These are phyloP conservation scores for Globisporangium recalcitrans DNA, from an alignment of 352 stramenopile species.

Conservation along the genomic window DNA sequence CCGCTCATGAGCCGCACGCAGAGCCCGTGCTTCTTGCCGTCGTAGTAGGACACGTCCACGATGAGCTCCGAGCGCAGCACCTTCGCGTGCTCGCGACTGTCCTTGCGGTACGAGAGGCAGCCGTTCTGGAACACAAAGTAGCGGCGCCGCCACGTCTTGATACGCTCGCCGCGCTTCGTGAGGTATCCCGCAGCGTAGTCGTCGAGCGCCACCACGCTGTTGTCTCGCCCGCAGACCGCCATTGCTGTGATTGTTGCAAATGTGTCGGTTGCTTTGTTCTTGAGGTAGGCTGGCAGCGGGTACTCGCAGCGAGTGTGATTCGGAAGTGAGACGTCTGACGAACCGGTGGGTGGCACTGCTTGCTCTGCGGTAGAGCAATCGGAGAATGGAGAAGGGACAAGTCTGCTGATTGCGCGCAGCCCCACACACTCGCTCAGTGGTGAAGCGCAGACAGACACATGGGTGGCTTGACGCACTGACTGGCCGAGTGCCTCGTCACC, in stretches of 20 bases:
- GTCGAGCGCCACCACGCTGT: constrained; percentile 45
- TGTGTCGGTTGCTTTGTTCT: not conserved
- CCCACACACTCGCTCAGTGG: not conserved
- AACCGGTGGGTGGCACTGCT: not conserved
- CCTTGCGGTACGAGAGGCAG: constrained; percentile 55
- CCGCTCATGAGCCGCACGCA: constrained; percentile 44
- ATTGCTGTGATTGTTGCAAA: not conserved
- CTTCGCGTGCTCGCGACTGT: constrained; percentile 43
- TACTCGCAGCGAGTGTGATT: constrained; percentile 6
- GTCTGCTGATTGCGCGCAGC: not conserved
- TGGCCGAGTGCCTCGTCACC: constrained; percentile 6
- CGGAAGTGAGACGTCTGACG: constrained; percentile 3
- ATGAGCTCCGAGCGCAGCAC: constrained; percentile 45
- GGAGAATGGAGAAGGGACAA: not conserved
- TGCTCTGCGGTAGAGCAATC: not conserved
- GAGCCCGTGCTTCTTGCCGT: constrained; percentile 44
- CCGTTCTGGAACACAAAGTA: constrained; percentile 78
- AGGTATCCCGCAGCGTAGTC: constrained; percentile 69
- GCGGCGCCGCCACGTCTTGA: constrained; percentile 76
- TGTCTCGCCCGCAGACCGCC: constrained; percentile 14
- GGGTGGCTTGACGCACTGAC: not conserved
- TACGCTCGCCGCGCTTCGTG: constrained; percentile 51
- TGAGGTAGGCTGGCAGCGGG: not conserved
- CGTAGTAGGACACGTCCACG: constrained; percentile 45
- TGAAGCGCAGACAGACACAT: not conserved